phyloP scores from a whole-genome alignment of 2,329 filamentous ascomycete species.

The Cercospora beticola region DNA sequence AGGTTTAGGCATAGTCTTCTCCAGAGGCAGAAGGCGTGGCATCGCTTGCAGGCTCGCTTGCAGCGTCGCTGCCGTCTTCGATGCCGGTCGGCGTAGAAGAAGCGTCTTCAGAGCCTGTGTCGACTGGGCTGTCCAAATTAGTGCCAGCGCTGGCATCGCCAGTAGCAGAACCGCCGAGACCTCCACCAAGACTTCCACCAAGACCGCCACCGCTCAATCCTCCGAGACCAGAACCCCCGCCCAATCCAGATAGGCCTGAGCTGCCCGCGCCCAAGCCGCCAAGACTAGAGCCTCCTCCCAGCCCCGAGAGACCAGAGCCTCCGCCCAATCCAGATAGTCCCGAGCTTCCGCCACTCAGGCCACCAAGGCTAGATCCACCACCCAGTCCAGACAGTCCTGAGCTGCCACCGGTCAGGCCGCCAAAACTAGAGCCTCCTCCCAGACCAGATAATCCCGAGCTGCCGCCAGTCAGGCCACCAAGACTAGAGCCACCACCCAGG shows the following conservation, averaged over 20 bases:
- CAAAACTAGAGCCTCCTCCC: constrained; percentile 4
- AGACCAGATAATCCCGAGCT: not conserved
- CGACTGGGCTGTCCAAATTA: not conserved
- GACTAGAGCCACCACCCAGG: constrained; percentile 7
- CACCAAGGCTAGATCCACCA: not conserved
- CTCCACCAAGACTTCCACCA: not conserved
- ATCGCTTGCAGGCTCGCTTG: not conserved
- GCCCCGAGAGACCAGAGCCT: constrained; percentile 3
- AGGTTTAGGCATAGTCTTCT: not conserved
- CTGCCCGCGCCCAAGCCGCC: not conserved
- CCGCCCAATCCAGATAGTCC: not conserved
- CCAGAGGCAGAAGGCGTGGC: not conserved
- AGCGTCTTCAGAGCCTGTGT: not conserved
- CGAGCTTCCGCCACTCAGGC: not conserved
- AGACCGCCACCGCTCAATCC: not conserved
- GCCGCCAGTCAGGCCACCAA: not conserved
- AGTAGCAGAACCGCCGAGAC: not conserved
- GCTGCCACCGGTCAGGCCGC: not conserved
- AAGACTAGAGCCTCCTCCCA: constrained; percentile 12
- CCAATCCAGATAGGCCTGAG: constrained; percentile 7
- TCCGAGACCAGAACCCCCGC: constrained; percentile 6
- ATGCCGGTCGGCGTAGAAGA: not conserved
- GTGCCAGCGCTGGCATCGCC: not conserved
- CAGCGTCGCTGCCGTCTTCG: not conserved
- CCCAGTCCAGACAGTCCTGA: constrained; percentile 4